Base-by-base conservation (phyloP, 1,139 yeast species). In the Hanseniaspora uvarum region DNA sequence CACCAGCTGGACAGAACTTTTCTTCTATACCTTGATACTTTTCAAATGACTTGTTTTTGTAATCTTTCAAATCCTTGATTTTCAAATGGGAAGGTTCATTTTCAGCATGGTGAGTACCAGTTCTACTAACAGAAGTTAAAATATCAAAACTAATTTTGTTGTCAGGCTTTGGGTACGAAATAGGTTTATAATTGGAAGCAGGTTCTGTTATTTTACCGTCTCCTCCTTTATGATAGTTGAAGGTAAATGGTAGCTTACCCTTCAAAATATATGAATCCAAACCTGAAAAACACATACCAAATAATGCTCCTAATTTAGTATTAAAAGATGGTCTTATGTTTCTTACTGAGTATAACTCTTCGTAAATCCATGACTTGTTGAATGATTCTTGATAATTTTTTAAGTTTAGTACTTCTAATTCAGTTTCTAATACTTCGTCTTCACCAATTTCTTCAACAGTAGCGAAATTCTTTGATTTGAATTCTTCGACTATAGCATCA, bases 1-100 rank as follows among this genome's bases (percentile, higher is more conserved):
- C 98, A 26, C 98, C 98, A 23, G 98, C 98, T 8, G 98, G 98
- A 65, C 98, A 92, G 72, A 92, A 92, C 57, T 94, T 74, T 64
- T 80, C 82, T 68, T 92, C 98, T 19, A 92, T 75, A 16, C 98
- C 98, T 68, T 85, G 73, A 70, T 71, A 92, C 60, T 75, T 79
- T 23, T 94, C 88, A 70, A 78, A 92, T 28, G 87, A 72, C 19
- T 68, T 70, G 45, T 76, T 74, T 0, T 94, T 79, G 66, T 89
- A 96, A 57, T 76, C 72, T 26, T 76, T 71, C 62, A 79, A 66
- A 63, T 85, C 85, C 69, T 86, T 92, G 24, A 92, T 80, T 59
- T 89, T 72, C 62, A 92, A 74, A 70, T 92, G 98, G 61, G 94
- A 84, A 58, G 79, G 82, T 70, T 92, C 97, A 66, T 88, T 92